Base-by-base conservation (phyloP, 176 grass and related monocot species). In the Raddia distichophylla region DNA sequence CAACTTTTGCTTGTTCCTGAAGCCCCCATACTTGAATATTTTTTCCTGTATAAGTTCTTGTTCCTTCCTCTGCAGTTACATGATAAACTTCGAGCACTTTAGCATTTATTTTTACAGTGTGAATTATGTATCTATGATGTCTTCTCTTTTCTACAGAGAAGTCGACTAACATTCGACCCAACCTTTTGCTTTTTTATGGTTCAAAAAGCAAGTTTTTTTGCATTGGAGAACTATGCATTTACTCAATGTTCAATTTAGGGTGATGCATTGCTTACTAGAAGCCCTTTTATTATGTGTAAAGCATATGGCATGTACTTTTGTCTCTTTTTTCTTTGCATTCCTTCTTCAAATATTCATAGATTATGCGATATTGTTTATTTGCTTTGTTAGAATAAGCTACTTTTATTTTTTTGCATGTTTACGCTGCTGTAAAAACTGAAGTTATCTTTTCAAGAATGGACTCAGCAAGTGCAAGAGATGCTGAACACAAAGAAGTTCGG, bases 361-460 rank as follows among this genome's bases (percentile, higher is more conserved):
- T 87, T 77, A 50, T 17, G 7, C 50, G 72, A 43, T 32, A 47
- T 13, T 46, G n/a, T 53, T 45, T 57, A 52, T 88, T 67, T 72
- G 58, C 18, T 72, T 76, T 85, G 59, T 84, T 82, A 90, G 87
- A 50, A 79, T 71, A 80, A 83, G 73, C 27, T 48, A 68, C 50
- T 85, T 85, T 79, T 35, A 73, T 91, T 69, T 77, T 77, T 60
- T 37, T 88, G 86, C 82, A 85, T 85, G 77, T 88, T 73, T 81
- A 70, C 81, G 69, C 64, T 81, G 45, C 54, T 76, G 78, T 76
- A 67, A 90, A 86, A 79, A 67, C 73, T 79, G 71, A 91, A 99
- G 96, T 87, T 99, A 79, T 99, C 97, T 46, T 99, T 99, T 91
- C 97, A 99, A 95, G 97, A 99, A 85, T 99, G 97, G 97, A 99